Base-by-base conservation (phyloP, 768 basidiomycete genomes). In the Cytidiella melzeri region DNA sequence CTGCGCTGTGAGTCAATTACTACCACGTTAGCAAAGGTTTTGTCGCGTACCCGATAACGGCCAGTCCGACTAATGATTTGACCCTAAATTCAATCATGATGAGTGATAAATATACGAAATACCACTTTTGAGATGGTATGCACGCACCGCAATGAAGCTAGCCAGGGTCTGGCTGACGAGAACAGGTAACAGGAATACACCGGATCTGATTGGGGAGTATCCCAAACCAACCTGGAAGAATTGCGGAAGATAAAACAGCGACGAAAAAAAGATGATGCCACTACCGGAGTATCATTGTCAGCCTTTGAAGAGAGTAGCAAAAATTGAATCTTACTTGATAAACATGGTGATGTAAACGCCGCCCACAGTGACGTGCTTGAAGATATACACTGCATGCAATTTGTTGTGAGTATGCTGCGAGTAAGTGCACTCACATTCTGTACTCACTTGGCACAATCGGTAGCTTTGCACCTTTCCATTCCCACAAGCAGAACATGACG, bases 151-250 rank as follows among this genome's bases (percentile, higher is more conserved):
- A 18, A 73, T 60, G 70, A 76, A 80, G 54, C 75, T 83, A 1
- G 76, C 70, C 1, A 75, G 56, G 43, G 83, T 82, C 57, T 86
- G 84, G 34, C 76, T 77, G 15, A 84, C 69, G 10, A 89, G 72
- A 18, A 87, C 69, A 0, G 87, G 86, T 7, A 92, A 75, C 0
- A 88, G 71, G 57, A 87, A 80, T 2, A 86, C 64, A 1, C 80
- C 81, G 2, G 76, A 77, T 59, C 71, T 75, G 38, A 87, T 78
- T 0, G 87, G 81, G 6, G 77, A 75, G 52, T 76, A 80, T 4
- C 80, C 81, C n/a, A 82, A 65, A 3, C 77, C 83, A 7, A 86
- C 77, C 65, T 88, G 86, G 65, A 87, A 84, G 61, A 79, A 87
- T 54, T 84, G 81, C 1, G 88, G 86, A 0, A 89, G 72, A 57